phyloP scores from a whole-genome alignment of 805 yeast species.

The Candida silvatica region DNA sequence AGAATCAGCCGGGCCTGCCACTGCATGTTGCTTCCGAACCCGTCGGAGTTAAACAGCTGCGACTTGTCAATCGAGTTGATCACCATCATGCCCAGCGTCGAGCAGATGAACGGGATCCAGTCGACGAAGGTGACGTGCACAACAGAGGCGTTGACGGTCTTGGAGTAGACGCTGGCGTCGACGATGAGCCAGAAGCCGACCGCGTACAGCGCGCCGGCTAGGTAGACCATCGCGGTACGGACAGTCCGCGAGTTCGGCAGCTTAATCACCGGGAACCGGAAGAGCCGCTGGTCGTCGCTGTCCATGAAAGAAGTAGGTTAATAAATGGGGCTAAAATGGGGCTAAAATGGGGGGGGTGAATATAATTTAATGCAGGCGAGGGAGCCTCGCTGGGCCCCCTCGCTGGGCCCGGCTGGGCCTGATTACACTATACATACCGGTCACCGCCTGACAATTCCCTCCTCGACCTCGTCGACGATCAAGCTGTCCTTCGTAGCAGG shows the following conservation, averaged over 20 bases:
- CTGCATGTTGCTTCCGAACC: slow-evolving; percentile 38
- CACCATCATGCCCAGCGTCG: slow-evolving; percentile 83
- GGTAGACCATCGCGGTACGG: slow-evolving; percentile 66
- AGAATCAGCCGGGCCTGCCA: slow-evolving; percentile 93
- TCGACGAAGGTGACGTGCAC: slow-evolving; percentile 89
- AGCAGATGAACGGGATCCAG: slow-evolving; percentile 91
- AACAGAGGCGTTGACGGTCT: slow-evolving; percentile 73
- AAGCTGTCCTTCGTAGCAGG: slow-evolving; percentile 16
- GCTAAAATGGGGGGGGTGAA: not conserved
- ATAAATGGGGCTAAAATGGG: not conserved
- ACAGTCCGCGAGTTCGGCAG: slow-evolving; percentile 66
- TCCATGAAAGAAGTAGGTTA: slow-evolving; percentile 7
- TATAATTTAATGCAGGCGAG: no score
- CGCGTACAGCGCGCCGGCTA: slow-evolving; percentile 73
- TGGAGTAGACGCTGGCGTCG: slow-evolving; percentile 83
- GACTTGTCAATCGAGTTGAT: slow-evolving; percentile 67
- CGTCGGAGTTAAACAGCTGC: slow-evolving; percentile 26
- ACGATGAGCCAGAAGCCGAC: slow-evolving; percentile 84
- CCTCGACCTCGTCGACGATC: slow-evolving; percentile 29
- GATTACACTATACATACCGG: no score
- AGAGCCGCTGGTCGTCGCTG: slow-evolving; percentile 42
- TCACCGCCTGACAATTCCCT: slow-evolving; percentile 31
- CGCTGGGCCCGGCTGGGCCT: no score
- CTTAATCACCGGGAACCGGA: slow-evolving; percentile 54
- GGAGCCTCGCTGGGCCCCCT: no score